Percentiles rank a stretch among this genome's conserved stretches.
Evolutionary conservation across 371 early-diverging fungal species (phyloP).

Genomic region (Choanephora cucurbitarum): DNA sequence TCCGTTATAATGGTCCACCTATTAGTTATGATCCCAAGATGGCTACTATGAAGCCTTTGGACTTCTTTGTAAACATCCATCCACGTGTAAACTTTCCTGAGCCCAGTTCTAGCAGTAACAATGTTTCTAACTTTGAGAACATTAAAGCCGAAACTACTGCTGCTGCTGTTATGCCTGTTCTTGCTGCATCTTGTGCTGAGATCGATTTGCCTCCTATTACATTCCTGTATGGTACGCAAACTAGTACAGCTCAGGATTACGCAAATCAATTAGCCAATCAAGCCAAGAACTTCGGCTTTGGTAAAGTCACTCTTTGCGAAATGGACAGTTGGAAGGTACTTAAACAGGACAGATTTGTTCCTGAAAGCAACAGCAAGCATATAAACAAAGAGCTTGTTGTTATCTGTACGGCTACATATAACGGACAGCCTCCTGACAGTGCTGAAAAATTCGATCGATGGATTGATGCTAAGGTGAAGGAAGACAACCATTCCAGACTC

Average conservation of each 20-base stretch:
- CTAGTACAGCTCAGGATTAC: conserved; percentile 59
- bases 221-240: conserved; percentile 57
- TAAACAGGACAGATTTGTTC: conserved; percentile 29
- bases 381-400: conserved; percentile 43
- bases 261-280: conserved; percentile 45
- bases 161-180: conserved; percentile 13
- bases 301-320: conserved; percentile 24
- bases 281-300: conserved; percentile 52
- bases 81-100: conserved; percentile 45
- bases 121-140: conserved; percentile 6
- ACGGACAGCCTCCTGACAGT: conserved; percentile 62
- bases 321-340: conserved; percentile 54
- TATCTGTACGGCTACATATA: conserved; percentile 55
- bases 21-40: conserved; percentile 32
- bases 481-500: conserved; percentile 22
- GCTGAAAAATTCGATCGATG: conserved; percentile 58
- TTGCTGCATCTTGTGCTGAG: conserved; percentile 1
- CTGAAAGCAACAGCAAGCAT: conserved; percentile 14
- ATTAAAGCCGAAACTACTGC: neutral
- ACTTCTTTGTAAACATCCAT: conserved; percentile 38
- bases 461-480: conserved; percentile 31
- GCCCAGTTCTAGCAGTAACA: conserved; percentile 25
- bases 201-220: conserved; percentile 40
- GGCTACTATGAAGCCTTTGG: conserved; percentile 44
- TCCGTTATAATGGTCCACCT: conserved; percentile 42